Evolutionary conservation across 169 alveolate genomes (phyloP).

Genomic region (Plasmodium malariae): DNA sequence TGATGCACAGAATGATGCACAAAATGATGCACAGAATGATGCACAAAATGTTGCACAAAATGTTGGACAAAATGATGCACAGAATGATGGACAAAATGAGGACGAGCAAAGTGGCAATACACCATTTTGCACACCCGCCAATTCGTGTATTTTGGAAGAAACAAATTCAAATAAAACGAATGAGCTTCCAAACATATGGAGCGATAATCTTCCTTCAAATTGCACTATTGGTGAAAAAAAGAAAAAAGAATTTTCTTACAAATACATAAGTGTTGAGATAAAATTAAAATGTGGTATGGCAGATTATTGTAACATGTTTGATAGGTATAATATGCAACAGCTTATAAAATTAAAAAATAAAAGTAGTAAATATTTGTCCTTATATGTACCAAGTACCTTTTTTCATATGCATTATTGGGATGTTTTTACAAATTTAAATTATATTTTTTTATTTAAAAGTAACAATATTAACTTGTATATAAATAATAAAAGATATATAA

Average conservation of each 20-base stretch:
- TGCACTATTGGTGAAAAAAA: background rate
- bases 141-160: too few relatives aligned
- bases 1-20: too few relatives aligned
- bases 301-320: conserved; percentile 80
- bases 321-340: conserved; percentile 81
- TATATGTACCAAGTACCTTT: conserved; percentile 50
- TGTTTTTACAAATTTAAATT: conserved; percentile 55
- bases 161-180: too few relatives aligned
- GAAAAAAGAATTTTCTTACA: background rate
- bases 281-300: conserved; percentile 84
- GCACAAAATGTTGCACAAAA: too few relatives aligned
- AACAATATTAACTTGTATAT: conserved; percentile 62
- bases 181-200: too few relatives aligned
- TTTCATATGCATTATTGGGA: conserved; percentile 54
- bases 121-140: too few relatives aligned
- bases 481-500: conserved; percentile 23
- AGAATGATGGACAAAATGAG: too few relatives aligned
- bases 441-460: conserved; percentile 33
- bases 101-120: too few relatives aligned
- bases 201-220: too few relatives aligned
- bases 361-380: conserved; percentile 45
- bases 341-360: conserved; percentile 77
- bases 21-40: too few relatives aligned
- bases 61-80: too few relatives aligned
- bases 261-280: conserved; percentile 80